Percentiles rank a stretch among this genome's conserved stretches.
These are phyloP conservation scores for Lichtheimia ornata DNA, from an alignment of 371 early-diverging fungal species.

Conservation along the genomic window DNA sequence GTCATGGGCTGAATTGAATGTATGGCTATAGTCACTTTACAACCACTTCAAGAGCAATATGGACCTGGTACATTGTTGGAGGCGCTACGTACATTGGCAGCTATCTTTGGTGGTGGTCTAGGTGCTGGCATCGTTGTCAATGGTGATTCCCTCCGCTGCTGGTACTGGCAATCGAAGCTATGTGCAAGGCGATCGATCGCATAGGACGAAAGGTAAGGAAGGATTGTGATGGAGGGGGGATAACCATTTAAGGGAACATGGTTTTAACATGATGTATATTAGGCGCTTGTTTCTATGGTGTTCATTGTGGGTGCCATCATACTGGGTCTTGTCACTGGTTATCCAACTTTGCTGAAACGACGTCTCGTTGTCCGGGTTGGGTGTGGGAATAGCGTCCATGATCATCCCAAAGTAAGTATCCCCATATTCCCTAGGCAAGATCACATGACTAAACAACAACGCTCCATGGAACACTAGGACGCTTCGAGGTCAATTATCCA, in stretches of 20 bases:
- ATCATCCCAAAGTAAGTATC: conserved; percentile 69
- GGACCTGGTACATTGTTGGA: conserved; percentile 14
- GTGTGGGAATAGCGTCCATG: conserved; percentile 80
- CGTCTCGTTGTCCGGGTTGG: conserved; percentile 80
- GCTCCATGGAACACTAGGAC: conserved; percentile 15
- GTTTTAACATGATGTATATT: too few relatives aligned
- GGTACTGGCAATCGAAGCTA: background rate
- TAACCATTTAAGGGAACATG: too few relatives aligned
- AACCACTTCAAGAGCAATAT: conserved; percentile 18
- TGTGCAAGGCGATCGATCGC: background rate
- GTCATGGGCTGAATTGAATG: background rate
- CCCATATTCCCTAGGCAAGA: too few relatives aligned
- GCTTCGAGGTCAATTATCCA: conserved; percentile 54
- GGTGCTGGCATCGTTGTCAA: conserved; percentile 40
- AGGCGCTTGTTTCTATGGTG: conserved; percentile 48
- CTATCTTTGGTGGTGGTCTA: conserved; percentile 64
- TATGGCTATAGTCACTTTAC: conserved; percentile 16
- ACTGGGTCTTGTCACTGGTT: conserved; percentile 56
- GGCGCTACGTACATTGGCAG: conserved; percentile 62
- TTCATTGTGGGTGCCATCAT: conserved; percentile 71
- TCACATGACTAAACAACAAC: too few relatives aligned
- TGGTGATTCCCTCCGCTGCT: background rate
- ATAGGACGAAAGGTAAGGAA: conserved; percentile 6
- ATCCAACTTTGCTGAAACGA: conserved; percentile 61
- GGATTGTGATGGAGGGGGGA: too few relatives aligned